phyloP scores from a whole-genome alignment of 2,329 filamentous ascomycete genomes.

The Alternaria longipes region DNA sequence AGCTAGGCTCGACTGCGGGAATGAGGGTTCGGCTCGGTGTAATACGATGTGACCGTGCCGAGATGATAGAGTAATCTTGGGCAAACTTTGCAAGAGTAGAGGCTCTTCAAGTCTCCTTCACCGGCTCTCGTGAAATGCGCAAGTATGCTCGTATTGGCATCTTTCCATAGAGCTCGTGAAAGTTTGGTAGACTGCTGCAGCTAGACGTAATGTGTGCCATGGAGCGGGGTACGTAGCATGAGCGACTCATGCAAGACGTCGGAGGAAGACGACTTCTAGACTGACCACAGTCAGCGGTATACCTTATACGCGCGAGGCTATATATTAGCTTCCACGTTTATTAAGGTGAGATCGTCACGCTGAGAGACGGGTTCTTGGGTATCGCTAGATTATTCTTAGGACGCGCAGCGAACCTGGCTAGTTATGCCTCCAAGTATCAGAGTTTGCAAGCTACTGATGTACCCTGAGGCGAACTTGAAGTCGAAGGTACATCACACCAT shows the following conservation, averaged over 20 bases:
- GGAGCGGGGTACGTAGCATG: neutral
- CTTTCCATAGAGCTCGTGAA: neutral
- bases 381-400: neutral
- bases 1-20: neutral
- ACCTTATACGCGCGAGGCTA: neutral
- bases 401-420: neutral
- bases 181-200: conserved; percentile 4
- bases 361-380: neutral
- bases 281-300: neutral
- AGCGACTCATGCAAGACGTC: conserved; percentile 1
- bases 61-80: neutral
- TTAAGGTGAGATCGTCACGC: neutral
- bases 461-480: neutral
- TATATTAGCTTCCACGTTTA: neutral
- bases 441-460: neutral
- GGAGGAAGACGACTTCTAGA: neutral
- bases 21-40: neutral
- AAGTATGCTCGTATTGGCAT: neutral
- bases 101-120: neutral
- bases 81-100: neutral
- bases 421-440: neutral
- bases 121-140: neutral
- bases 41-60: neutral
- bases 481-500: neutral
- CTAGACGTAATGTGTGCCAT: neutral